Conservation (phyloP, 345 rosid genomes). For the Eucalyptus marginata region DNA sequence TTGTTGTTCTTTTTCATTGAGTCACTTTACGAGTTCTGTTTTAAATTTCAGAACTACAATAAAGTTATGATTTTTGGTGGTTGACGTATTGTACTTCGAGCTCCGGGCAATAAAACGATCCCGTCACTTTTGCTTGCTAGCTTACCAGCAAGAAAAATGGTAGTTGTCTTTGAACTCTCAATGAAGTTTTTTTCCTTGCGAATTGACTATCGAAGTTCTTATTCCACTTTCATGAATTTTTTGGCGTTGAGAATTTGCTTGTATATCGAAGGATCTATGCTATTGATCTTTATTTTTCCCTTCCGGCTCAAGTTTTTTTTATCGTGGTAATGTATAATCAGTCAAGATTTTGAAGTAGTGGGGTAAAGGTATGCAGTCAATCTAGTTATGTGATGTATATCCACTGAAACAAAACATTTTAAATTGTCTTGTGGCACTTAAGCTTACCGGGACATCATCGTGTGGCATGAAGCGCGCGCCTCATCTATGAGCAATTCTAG, state of each 20-base stretch:
- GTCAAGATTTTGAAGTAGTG: background rate
- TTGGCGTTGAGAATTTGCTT: background rate
- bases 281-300: background rate
- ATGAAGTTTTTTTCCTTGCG: background rate
- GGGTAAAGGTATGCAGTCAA: background rate
- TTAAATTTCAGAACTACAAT: background rate
- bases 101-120: background rate
- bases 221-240: background rate
- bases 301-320: background rate
- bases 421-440: background rate
- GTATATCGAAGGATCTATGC: background rate
- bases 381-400: background rate
- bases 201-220: background rate
- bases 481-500: background rate
- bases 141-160: background rate
- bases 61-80: background rate
- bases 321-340: background rate
- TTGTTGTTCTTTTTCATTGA: background rate
- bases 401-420: background rate
- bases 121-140: background rate
- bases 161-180: background rate
- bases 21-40: background rate
- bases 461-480: background rate
- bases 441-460: background rate
- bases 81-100: background rate